Evolutionary conservation across 345 rosid species (phyloP).

Genomic region (Reutealis trisperma): DNA sequence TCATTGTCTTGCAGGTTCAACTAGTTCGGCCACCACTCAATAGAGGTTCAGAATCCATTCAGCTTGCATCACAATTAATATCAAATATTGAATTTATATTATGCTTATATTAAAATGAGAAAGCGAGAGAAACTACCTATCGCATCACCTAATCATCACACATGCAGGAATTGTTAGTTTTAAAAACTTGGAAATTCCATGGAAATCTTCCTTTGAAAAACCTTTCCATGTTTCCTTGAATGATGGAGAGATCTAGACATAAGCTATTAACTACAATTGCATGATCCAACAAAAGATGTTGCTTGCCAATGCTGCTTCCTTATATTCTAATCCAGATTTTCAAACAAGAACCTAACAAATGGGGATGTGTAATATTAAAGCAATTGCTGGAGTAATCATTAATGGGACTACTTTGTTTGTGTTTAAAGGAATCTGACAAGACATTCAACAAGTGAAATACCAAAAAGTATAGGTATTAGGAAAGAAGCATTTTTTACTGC

Average conservation of each 20-base stretch:
- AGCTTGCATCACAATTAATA: no score
- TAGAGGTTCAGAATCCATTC: no score
- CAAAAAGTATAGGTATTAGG: conserved; percentile 50
- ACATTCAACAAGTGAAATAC: conserved; percentile 37
- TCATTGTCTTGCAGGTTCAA: no score
- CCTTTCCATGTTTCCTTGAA: conserved; percentile 42
- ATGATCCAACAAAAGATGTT: conserved; percentile 39
- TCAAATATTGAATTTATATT: not conserved
- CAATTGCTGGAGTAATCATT: conserved; percentile 40
- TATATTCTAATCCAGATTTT: conserved; percentile 34
- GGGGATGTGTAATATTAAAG: conserved; percentile 34
- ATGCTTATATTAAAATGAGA: not conserved
- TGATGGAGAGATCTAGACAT: conserved; percentile 35
- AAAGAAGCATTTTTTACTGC: conserved; percentile 40
- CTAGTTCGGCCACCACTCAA: no score
- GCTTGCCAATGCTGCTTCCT: conserved; percentile 49
- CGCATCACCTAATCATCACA: conserved; percentile 39
- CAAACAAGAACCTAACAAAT: conserved; percentile 49
- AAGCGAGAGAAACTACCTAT: not conserved
- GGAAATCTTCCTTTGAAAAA: conserved; percentile 35
- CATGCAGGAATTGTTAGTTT: conserved; percentile 47
- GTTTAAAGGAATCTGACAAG: conserved; percentile 48
- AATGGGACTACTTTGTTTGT: conserved; percentile 51
- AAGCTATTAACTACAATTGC: conserved; percentile 24
- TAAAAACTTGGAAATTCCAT: conserved; percentile 26